Evolutionary conservation across 2,329 filamentous ascomycete genomes (phyloP), one percentile per base, ranked within the genome.

Genomic region (Amylocarpus encephaloides): DNA sequence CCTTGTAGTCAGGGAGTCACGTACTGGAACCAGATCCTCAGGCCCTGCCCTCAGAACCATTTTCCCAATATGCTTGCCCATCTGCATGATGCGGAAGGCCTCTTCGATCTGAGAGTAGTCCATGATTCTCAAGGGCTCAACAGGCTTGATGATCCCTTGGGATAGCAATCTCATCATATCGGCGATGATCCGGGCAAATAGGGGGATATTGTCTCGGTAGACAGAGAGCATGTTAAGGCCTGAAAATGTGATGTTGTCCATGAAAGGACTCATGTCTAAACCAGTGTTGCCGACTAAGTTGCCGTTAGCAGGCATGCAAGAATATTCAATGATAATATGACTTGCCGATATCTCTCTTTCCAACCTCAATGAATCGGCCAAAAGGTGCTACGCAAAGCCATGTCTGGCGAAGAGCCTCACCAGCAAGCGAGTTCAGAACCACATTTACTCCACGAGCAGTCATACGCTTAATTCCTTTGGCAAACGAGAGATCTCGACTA

Each of bases 331-430:
- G n/a, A n/a, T n/a, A n/a, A n/a, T n/a, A n/a, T n/a, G n/a, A n/a
- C n/a, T n/a, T 15, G 16, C 50, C 26, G 3, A 54, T 36, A 15
- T 51, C 45, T 4, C 22, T 18, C 32, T 56, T 55, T 3, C 51
- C 55, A 29, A 47, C 46, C 38, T 73, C 70, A 0, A 72, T 46
- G 34, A 72, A 68, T 0, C 64, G 56, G 0, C 71, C 70, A 46
- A 67, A 68, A 0, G 49, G 43, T 3, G 67, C 65, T 6, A 72
- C 38, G 39, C 64, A 70, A 4, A 59, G 45, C 65, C 64, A 70
- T 1, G 63, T 52, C 6, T 57, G 49, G 5, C 51, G 51, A 1
- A 66, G 45, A 1, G 50, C 35, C 0, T 63, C 54, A 6, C 61
- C 61, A 7, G 58, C 26, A 4, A 64, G 38, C 1, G 59, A 60